phyloP scores from a whole-genome alignment of 495 filamentous ascomycete species.

The Aspergillus heteromorphus region DNA sequence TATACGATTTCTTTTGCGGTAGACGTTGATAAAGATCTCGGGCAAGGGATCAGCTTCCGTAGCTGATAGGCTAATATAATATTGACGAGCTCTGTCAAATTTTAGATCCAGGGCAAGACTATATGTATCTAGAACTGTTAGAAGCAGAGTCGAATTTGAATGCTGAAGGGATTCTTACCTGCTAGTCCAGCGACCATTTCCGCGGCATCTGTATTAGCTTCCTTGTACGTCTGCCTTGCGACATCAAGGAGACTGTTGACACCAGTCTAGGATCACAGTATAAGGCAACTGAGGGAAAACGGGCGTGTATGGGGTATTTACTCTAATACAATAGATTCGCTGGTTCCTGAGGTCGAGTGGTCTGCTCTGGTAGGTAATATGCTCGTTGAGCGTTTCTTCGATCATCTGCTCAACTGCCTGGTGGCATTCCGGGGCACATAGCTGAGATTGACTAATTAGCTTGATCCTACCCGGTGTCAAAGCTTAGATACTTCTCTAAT shows the following conservation, averaged over 20 bases:
- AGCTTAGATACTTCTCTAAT: slow-evolving; percentile 52
- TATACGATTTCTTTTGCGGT: slow-evolving; percentile 63
- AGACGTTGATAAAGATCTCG: slow-evolving; percentile 71
- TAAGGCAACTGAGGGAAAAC: not conserved
- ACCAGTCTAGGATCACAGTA: slow-evolving; percentile 51
- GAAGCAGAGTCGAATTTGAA: slow-evolving; percentile 1
- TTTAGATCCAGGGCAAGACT: slow-evolving; percentile 59
- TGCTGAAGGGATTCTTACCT: slow-evolving; percentile 31
- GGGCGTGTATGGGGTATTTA: slow-evolving; percentile 19
- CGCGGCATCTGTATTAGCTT: slow-evolving; percentile 70
- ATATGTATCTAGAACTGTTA: slow-evolving; percentile 48
- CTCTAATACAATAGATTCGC: slow-evolving; percentile 86
- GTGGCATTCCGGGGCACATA: slow-evolving; percentile 60
- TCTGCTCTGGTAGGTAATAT: slow-evolving; percentile 69
- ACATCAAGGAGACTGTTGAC: slow-evolving; percentile 85
- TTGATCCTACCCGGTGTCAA: not conserved
- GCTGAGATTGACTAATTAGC: slow-evolving; percentile 26
- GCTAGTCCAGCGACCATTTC: slow-evolving; percentile 62
- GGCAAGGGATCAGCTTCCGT: slow-evolving; percentile 61
- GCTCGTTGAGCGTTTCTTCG: slow-evolving; percentile 68
- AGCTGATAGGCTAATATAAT: slow-evolving; percentile 67
- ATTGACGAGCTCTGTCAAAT: slow-evolving; percentile 72
- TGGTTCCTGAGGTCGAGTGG: slow-evolving; percentile 89
- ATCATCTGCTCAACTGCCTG: slow-evolving; percentile 59
- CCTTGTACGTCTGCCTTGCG: slow-evolving; percentile 79